These are phyloP conservation scores for Colletotrichum gigasporum DNA, from an alignment of 2,329 filamentous ascomycete genomes.

Conservation along the genomic window DNA sequence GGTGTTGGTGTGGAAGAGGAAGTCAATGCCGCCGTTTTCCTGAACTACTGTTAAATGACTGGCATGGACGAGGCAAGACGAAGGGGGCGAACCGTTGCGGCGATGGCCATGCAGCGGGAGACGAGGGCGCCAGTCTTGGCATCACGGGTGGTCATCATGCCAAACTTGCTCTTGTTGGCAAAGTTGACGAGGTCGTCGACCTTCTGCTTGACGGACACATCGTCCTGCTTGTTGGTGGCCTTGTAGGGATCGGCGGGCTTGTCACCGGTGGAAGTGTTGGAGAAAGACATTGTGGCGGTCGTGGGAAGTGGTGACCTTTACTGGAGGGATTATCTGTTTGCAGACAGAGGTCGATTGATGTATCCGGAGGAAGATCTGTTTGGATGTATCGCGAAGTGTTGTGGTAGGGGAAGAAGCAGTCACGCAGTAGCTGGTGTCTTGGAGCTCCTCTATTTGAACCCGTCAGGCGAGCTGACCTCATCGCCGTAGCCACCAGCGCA, in stretches of 20 bases:
- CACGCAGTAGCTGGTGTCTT: neutral
- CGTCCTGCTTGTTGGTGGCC: constrained; percentile 72
- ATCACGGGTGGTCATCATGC: constrained; percentile 86
- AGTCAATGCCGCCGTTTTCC: constrained; percentile 82
- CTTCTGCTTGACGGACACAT: constrained; percentile 75
- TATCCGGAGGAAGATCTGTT: neutral
- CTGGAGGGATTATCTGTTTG: neutral
- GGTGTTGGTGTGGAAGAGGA: constrained; percentile 92
- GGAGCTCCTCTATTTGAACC: constrained; percentile 21
- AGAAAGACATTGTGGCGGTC: constrained; percentile 47
- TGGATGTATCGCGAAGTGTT: neutral
- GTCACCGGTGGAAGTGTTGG: constrained; percentile 68
- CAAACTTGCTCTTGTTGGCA: constrained; percentile 79
- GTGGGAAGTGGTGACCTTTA: neutral
- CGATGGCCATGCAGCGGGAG: constrained; percentile 87
- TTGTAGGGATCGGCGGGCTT: constrained; percentile 82
- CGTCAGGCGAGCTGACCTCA: constrained; percentile 24
- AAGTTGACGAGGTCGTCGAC: constrained; percentile 78
- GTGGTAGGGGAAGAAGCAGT: neutral
- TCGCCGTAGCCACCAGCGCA: constrained; percentile 15
- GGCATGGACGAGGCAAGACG: rapidly evolving
- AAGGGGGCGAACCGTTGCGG: constrained; percentile 68
- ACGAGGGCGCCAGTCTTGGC: constrained; percentile 72
- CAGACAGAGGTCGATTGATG: neutral
- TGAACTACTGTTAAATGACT: constrained; percentile 44